These are phyloP conservation scores for Cucurbita ficifolia DNA, from an alignment of 306 rosid genomes.

Conservation along the genomic window DNA sequence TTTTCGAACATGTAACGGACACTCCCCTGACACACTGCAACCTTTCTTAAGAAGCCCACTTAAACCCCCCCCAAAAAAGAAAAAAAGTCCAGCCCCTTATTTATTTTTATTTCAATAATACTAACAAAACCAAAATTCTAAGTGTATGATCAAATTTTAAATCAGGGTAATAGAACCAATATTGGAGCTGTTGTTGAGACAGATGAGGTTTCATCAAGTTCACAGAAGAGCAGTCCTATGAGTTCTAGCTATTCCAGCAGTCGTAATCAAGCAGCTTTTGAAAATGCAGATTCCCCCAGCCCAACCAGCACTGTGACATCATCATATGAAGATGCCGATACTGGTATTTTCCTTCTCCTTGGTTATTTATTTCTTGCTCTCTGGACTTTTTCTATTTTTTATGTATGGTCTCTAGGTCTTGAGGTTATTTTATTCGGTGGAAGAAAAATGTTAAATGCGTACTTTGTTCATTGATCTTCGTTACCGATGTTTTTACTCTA, in stretches of 20 bases:
- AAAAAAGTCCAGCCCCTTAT: too few species aligned
- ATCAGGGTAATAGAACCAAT: slow-evolving; percentile 65
- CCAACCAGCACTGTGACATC: slow-evolving; percentile 51
- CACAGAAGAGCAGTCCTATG: slow-evolving; percentile 30
- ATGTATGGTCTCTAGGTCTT: neutral
- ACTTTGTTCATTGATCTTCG: neutral
- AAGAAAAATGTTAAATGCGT: neutral
- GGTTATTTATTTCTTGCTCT: slow-evolving; percentile 9
- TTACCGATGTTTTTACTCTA: neutral
- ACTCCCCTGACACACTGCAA: too few species aligned
- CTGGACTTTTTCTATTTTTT: neutral
- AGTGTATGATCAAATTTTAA: slow-evolving; percentile 5
- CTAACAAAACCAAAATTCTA: too few species aligned
- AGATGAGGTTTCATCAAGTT: slow-evolving; percentile 38
- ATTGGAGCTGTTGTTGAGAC: slow-evolving; percentile 38
- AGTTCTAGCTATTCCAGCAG: slow-evolving; percentile 35
- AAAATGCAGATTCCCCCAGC: slow-evolving; percentile 52
- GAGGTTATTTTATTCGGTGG: neutral
- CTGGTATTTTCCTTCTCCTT: slow-evolving; percentile 35
- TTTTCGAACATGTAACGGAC: too few species aligned
- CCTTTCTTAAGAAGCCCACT: too few species aligned
- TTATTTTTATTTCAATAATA: too few species aligned
- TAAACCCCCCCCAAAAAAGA: too few species aligned
- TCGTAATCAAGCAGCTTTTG: slow-evolving; percentile 36
- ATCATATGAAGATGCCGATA: slow-evolving; percentile 73